Evolutionary conservation across 495 filamentous ascomycete species (phyloP), one percentile per base, ranked within the genome.

Genomic region (Mytilinidion resinicola): DNA sequence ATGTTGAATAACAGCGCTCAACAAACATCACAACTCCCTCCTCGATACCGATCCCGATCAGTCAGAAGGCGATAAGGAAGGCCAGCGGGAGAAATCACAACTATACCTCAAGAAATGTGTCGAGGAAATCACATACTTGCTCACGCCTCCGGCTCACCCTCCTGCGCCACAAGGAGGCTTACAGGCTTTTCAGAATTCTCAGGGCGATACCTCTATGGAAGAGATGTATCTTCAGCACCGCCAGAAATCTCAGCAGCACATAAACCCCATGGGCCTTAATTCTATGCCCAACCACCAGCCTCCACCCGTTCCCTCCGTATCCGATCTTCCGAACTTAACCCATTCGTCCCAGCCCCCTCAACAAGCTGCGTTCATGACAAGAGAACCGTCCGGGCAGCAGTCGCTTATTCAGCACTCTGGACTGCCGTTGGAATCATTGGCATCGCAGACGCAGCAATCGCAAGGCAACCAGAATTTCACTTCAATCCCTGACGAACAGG

Each of bases 281-380:
- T 74, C 78, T 1, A 68, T 75, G 43, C 73, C 76, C n/a, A 87
- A 85, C 64, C 79, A 84, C 60, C 79, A 84, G 39, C 72, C 72
- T 6, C 77, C 77, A 5, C 76, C 74, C 41, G 71, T 76, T 33
- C 73, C 76, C n/a, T 62, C 54, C 1, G 60, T 70, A 2, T 57
- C 70, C 10, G 74, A 74, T 57, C 62, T 73, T 39, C 56, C 67
- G 73, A 78, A 60, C 50, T 20, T 58, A 12, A 39, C 55, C 11
- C 44, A 66, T 20, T 43, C 53, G n/a, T 42, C 55, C 15, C 55
- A 61, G 15, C 61, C 42, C 19, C 20, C 46, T 15, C 68, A 65
- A 20, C 64, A 67, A 56, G 67, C 67, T 11, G 55, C 65, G 6
- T 51, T 48, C 6, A 69, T 69, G 68, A 41, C 48, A 11, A 60